These are phyloP conservation scores for Acanthamoeba culbertsoni DNA, from an alignment of 208 protist genomes.

Conservation along the genomic window DNA sequence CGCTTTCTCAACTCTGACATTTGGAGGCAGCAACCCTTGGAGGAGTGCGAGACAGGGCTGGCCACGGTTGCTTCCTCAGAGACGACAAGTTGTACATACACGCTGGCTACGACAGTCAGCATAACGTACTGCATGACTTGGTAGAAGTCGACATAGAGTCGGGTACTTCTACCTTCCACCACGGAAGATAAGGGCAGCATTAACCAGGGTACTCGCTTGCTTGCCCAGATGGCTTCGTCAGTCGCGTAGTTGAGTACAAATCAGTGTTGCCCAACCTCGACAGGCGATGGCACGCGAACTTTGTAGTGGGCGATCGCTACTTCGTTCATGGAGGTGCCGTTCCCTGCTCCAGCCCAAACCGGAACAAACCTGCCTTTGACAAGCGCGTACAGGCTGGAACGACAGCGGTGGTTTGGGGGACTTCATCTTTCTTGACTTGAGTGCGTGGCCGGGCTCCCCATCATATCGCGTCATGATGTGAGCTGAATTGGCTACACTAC, in stretches of 20 bases:
- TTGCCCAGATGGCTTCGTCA: background rate
- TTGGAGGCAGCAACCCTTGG: background rate
- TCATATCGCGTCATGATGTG: background rate
- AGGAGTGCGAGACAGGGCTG: background rate
- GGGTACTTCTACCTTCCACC: background rate
- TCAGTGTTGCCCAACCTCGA: background rate
- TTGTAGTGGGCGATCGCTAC: background rate
- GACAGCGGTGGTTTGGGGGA: background rate
- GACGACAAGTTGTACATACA: conserved; percentile 26
- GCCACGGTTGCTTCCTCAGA: background rate
- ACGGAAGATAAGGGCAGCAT: background rate
- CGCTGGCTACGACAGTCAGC: conserved; percentile 1
- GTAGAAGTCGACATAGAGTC: background rate
- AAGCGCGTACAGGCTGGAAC: background rate
- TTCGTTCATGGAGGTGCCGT: background rate
- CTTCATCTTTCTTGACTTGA: background rate
- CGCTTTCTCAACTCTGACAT: background rate
- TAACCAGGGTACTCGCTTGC: background rate
- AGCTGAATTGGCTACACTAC: background rate
- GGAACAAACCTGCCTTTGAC: background rate
- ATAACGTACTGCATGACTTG: conserved; percentile 36
- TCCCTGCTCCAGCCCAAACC: background rate
- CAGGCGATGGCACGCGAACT: background rate
- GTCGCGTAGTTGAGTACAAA: background rate
- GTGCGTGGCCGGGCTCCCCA: background rate